Evolutionary conservation across 1,284 basidiomycete species (phyloP), one percentile per base, ranked within the genome.

Genomic region (Leccinum holopus): DNA sequence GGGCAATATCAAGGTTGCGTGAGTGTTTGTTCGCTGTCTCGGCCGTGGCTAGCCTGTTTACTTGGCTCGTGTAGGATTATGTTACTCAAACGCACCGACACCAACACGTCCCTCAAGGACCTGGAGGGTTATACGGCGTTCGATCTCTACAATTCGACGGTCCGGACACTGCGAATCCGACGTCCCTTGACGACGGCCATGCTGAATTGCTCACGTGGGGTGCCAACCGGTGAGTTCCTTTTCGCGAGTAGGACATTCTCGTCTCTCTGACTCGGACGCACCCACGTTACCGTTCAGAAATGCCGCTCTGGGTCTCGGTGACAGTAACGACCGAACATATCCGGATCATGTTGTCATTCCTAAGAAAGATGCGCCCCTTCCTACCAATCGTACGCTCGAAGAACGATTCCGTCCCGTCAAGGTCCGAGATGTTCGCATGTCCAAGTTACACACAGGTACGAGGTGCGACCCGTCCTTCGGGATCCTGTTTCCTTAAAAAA

Each of bases 151-250:
- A 98, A 98, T 71, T 89, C 90, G 4, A 97, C 94, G 0, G 80
- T 97, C 35, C 84, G 87, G 63, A 88, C 86, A n/a, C n/a, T 12
- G 88, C 87, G 1, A 84, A 87, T 71, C 92, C 92, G 3, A 78
- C 79, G 49, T 73, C 77, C 3, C 66, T 72, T 3, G 74, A 78
- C 12, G 74, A 71, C 3, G 71, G 72, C 18, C 70, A 75, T 28
- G 81, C 81, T 0, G 89, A 97, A 60, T 78, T 99, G 12, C 92
- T 87, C 69, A 94, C 91, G 0, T 99, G 97, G 97, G 97, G 97
- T 14, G 81, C 85, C 14, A 99, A 98, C 73, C 84, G 83, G 87
- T 87, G 66, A 10, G 78, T 73, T n/a, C 58, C 28, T 39, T 35
- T 30, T 30, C 30, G 30, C 30, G 30, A 30, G 7, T 8, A 30